Evolutionary conservation across 768 basidiomycete species (phyloP).

Genomic region (Leccinum rimulosum): DNA sequence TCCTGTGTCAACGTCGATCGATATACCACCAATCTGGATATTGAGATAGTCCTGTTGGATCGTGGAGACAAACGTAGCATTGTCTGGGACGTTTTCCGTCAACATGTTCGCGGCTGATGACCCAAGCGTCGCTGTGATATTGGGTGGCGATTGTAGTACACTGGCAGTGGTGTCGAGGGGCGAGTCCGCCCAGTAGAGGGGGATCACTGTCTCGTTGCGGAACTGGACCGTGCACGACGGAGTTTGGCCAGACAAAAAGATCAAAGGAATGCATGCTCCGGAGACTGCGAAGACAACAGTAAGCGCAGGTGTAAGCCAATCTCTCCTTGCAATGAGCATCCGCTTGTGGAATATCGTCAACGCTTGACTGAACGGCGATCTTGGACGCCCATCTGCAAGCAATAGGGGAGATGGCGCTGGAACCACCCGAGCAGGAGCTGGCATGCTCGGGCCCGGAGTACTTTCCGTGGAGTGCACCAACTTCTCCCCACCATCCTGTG

Average conservation of each 20-base stretch:
- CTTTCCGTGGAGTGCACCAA: slow-evolving; percentile 13
- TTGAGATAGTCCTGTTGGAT: slow-evolving; percentile 52
- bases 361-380: slow-evolving; percentile 62
- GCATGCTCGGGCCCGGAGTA: background rate
- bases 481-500: slow-evolving; percentile 28
- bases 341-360: slow-evolving; percentile 76
- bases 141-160: slow-evolving; percentile 54
- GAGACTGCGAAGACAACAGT: slow-evolving; percentile 53
- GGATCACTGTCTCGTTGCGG: slow-evolving; percentile 35
- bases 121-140: slow-evolving; percentile 47
- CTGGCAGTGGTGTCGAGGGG: slow-evolving; percentile 36
- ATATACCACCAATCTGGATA: slow-evolving; percentile 66
- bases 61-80: slow-evolving; percentile 54
- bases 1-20: slow-evolving; percentile 50
- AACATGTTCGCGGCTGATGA: slow-evolving; percentile 34
- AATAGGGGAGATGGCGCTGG: slow-evolving; percentile 6
- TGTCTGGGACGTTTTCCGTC: slow-evolving; percentile 47
- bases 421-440: slow-evolving; percentile 2
- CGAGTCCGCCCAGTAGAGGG: slow-evolving; percentile 56
- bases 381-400: slow-evolving; percentile 47
- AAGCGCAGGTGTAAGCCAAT: slow-evolving; percentile 66
- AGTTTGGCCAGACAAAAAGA: slow-evolving; percentile 53
- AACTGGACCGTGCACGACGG: slow-evolving; percentile 50
- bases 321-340: slow-evolving; percentile 55
- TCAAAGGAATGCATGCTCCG: slow-evolving; percentile 64